A percentile compares a stretch with the other conserved stretches of the same genome.
Conservation (phyloP, 208 protist genomes). For the Vickermania ingenoplastis region DNA sequence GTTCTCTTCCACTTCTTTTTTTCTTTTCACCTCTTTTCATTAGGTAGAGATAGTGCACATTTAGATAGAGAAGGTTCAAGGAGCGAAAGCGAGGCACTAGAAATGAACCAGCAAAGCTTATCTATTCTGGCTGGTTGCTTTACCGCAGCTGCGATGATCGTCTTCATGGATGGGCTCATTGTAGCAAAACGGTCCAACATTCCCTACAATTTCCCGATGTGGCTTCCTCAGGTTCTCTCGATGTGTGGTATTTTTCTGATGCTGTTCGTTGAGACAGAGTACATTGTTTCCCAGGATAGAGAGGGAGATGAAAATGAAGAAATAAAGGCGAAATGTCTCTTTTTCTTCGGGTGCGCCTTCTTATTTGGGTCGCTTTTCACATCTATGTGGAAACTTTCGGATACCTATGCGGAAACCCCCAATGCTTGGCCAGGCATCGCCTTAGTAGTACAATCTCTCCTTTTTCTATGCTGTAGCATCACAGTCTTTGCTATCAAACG, state of each 20-base stretch:
- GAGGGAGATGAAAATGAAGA: slow-evolving; percentile 21
- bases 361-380: slow-evolving; percentile 39
- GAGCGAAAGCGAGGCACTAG: too few species aligned
- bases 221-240: slow-evolving; percentile 30
- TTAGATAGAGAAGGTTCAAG: too few species aligned
- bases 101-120: background rate
- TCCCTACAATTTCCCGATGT: slow-evolving; percentile 72
- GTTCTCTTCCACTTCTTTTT: too few species aligned
- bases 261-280: slow-evolving; percentile 29
- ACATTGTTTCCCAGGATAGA: slow-evolving; percentile 18
- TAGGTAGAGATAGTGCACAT: too few species aligned
- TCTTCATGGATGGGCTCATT: slow-evolving; percentile 56
- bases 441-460: slow-evolving; percentile 28
- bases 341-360: slow-evolving; percentile 41
- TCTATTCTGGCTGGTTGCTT: slow-evolving; percentile 21
- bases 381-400: slow-evolving; percentile 42
- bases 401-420: slow-evolving; percentile 24
- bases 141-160: slow-evolving; percentile 23
- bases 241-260: slow-evolving; percentile 39
- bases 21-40: too few species aligned
- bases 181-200: slow-evolving; percentile 16
- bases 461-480: slow-evolving; percentile 15
- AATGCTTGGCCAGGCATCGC: slow-evolving; percentile 38
- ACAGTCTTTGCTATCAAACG: slow-evolving; percentile 13
- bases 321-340: slow-evolving; percentile 33